Conservation (phyloP, 169 alveolate species). For the Plasmodium sp. region DNA sequence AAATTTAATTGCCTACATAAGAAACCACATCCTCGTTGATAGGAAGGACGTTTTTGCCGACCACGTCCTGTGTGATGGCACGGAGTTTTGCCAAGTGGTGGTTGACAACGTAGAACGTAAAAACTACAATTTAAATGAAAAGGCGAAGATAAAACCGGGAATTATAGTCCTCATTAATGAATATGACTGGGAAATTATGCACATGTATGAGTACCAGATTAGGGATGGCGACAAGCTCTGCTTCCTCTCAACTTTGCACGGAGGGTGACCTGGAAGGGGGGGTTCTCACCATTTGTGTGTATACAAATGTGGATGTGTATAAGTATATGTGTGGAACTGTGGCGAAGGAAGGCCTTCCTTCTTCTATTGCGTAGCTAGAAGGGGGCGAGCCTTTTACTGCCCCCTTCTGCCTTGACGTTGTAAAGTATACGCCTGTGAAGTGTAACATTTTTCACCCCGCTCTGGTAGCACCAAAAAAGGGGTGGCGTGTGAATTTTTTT, state of each 20-base stretch:
- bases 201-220: slow-evolving; percentile 86
- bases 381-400: background rate
- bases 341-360: background rate
- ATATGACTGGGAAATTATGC: slow-evolving; percentile 96
- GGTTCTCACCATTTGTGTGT: background rate
- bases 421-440: background rate
- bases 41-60: slow-evolving; percentile 80
- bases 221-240: slow-evolving; percentile 88
- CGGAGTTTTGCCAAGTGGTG: slow-evolving; percentile 54
- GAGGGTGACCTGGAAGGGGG: slow-evolving; percentile 87
- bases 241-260: slow-evolving; percentile 97
- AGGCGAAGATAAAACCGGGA: slow-evolving; percentile 89
- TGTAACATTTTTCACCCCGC: background rate
- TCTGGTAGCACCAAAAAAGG: background rate
- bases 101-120: slow-evolving; percentile 55
- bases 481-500: background rate
- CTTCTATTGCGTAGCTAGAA: background rate
- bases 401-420: background rate
- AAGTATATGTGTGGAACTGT: background rate
- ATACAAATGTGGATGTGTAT: background rate
- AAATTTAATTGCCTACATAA: slow-evolving; percentile 79
- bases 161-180: slow-evolving; percentile 94
- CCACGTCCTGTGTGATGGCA: slow-evolving; percentile 39
- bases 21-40: slow-evolving; percentile 77
- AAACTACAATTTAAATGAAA: slow-evolving; percentile 74